Conservation (phyloP, 768 basidiomycete species). For the Tulasnella sp. region DNA sequence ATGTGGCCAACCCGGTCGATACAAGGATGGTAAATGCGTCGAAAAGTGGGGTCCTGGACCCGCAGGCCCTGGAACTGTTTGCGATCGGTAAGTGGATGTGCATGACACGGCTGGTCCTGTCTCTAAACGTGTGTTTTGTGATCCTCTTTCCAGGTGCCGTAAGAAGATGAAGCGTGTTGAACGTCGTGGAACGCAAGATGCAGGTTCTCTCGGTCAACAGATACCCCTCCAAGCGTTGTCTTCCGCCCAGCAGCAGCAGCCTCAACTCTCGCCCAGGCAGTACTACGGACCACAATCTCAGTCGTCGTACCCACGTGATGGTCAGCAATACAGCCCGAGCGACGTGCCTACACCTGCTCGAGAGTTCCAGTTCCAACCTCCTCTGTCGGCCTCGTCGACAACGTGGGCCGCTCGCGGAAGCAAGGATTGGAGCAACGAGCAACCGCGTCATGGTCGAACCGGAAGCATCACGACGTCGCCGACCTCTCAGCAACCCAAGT, state of each 20-base stretch:
- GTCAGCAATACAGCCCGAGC: slow-evolving; percentile 1
- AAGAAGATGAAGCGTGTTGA: slow-evolving; percentile 87
- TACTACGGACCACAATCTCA: slow-evolving; percentile 3
- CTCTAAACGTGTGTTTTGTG: slow-evolving; percentile 1
- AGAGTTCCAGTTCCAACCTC: slow-evolving; percentile 10
- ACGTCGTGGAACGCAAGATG: slow-evolving; percentile 46
- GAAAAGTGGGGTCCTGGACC: slow-evolving; percentile 88
- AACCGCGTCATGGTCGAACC: not conserved
- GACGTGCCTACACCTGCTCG: not conserved
- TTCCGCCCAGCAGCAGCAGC: not conserved
- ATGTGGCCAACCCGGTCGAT: slow-evolving; percentile 67
- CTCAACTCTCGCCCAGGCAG: not conserved
- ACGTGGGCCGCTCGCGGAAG: not conserved
- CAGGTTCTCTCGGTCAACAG: not conserved
- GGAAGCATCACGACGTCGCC: not conserved
- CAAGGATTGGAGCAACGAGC: not conserved
- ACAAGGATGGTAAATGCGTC: slow-evolving; percentile 81
- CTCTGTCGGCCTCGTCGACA: not conserved
- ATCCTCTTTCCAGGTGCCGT: slow-evolving; percentile 56
- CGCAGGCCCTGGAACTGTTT: slow-evolving; percentile 77
- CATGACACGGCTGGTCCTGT: not conserved
- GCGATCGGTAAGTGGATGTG: slow-evolving; percentile 54
- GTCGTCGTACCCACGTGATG: not conserved
- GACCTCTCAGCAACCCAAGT: not conserved
- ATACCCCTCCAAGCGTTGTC: not conserved